Base-by-base conservation (phyloP, 306 rosid species). In the Chamaecrista fasciculata region DNA sequence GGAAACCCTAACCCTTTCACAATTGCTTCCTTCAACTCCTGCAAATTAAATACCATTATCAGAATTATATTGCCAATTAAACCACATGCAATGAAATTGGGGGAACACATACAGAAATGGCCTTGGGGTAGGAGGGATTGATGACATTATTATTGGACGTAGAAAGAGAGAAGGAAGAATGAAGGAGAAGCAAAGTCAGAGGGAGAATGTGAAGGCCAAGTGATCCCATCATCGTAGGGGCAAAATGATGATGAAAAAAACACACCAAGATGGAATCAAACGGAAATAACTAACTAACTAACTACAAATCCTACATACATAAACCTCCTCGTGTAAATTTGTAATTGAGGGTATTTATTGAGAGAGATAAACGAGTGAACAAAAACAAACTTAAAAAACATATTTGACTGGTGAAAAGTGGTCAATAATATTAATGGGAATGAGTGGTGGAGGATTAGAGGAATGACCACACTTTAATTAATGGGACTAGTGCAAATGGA, bases 1-100 rank as follows among this genome's bases (percentile, higher is more conserved):
- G 62, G 72, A 69, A 88, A 79, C 72, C 96, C 99, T 18, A 94
- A 75, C n/a, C 86, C 93, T 65, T 86, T 91, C 78, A 82, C 86
- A 8, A 88, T 88, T 26, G 84, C 76, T 31, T 94, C 99, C 81
- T 80, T 94, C 83, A 94, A 78, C 74, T 94, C 98, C 98, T 92
- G 71, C 4, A 73, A 0, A 61, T 16, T 2, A 16, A 1, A 64
- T 11, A 12, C n/a, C 11, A 44, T 40, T 0, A 51, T 62, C 31
- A 48, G 4, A 68, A 70, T 60, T n/a, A n/a, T n/a, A n/a, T n/a
- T n/a, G n/a, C n/a, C n/a, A n/a, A n/a, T n/a, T n/a, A n/a, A n/a
- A n/a, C n/a, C n/a, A n/a, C n/a, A n/a, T n/a, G n/a, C n/a, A n/a
- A n/a, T n/a, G n/a, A n/a, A n/a, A n/a, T n/a, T n/a, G n/a, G n/a